Evolutionary conservation across 1,139 yeast genomes (phyloP).

Genomic region (Yamadazyma kanchanaburiensis): DNA sequence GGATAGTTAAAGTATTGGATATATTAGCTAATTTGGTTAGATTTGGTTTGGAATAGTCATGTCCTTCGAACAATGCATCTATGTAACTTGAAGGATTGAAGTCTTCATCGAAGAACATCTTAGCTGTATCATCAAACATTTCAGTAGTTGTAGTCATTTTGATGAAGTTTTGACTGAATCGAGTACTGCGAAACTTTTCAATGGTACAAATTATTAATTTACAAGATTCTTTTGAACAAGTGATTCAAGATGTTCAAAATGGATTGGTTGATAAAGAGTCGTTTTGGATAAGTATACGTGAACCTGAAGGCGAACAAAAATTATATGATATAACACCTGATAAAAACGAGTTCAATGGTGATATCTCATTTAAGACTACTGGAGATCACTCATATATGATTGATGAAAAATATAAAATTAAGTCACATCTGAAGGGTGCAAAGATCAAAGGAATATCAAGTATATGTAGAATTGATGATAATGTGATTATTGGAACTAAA

Average conservation of each 20-base stretch:
- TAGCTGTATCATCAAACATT: conserved; percentile 11
- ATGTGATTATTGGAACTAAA: conserved; percentile 38
- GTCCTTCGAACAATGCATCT: conserved; percentile 33
- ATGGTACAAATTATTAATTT: conserved; percentile 25
- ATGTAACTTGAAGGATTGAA: conserved; percentile 36
- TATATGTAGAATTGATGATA: conserved; percentile 6
- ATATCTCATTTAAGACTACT: conserved; percentile 2
- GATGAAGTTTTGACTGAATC: no score
- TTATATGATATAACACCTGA: conserved; percentile 14
- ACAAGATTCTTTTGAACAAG: conserved; percentile 42
- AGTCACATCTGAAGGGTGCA: conserved; percentile 5
- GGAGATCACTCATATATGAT: conserved; percentile 4
- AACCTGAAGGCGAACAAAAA: conserved; percentile 18
- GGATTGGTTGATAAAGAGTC: conserved; percentile 19
- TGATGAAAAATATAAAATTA: conserved; percentile 6
- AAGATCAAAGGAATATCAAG: conserved; percentile 6
- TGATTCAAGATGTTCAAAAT: conserved; percentile 29
- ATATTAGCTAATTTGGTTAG: conserved; percentile 25
- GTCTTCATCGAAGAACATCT: conserved; percentile 42
- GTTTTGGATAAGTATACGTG: conserved; percentile 41
- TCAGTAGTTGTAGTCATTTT: no score
- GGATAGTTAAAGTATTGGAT: conserved; percentile 45
- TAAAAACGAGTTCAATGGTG: conserved; percentile 4
- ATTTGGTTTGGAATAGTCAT: conserved; percentile 21
- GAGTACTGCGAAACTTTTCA: no score